These are phyloP conservation scores for Backusella parvicylindrica DNA, from an alignment of 192 early-diverging fungal genomes.

Conservation along the genomic window DNA sequence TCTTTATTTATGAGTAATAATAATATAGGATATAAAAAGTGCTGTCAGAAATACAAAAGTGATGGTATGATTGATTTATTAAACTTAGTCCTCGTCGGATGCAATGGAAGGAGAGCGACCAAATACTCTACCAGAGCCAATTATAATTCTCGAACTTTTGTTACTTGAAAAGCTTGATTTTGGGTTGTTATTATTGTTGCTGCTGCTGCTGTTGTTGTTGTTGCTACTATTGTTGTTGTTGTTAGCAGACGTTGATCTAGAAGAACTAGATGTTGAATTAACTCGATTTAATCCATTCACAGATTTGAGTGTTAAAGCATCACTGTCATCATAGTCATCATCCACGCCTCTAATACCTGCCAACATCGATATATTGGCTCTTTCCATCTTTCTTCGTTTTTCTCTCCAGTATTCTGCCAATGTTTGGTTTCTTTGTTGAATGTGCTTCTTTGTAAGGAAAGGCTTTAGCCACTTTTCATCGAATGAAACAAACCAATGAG, in stretches of 20 bases:
- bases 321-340: neutral
- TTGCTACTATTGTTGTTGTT: neutral
- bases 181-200: neutral
- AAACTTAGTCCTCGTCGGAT: neutral
- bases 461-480: slow-evolving; percentile 79
- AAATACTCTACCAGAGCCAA: slow-evolving; percentile 33
- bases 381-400: slow-evolving; percentile 34
- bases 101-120: slow-evolving; percentile 23
- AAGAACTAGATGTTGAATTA: neutral
- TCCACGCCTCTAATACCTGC: slow-evolving; percentile 16
- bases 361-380: slow-evolving; percentile 23
- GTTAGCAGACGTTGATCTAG: neutral
- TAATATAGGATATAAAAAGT: neutral
- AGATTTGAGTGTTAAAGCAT: slow-evolving; percentile 20
- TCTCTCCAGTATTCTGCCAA: slow-evolving; percentile 32
- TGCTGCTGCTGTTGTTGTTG: neutral
- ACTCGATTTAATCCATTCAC: neutral
- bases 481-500: slow-evolving; percentile 85
- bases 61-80: neutral
- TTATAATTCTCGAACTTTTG: slow-evolving; percentile 4
- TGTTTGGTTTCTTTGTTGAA: slow-evolving; percentile 29
- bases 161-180: neutral
- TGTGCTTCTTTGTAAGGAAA: slow-evolving; percentile 57
- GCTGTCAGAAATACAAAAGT: neutral
- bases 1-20: neutral